These are phyloP conservation scores for Acacia concinna DNA, from an alignment of 331 rosid species.

Conservation along the genomic window DNA sequence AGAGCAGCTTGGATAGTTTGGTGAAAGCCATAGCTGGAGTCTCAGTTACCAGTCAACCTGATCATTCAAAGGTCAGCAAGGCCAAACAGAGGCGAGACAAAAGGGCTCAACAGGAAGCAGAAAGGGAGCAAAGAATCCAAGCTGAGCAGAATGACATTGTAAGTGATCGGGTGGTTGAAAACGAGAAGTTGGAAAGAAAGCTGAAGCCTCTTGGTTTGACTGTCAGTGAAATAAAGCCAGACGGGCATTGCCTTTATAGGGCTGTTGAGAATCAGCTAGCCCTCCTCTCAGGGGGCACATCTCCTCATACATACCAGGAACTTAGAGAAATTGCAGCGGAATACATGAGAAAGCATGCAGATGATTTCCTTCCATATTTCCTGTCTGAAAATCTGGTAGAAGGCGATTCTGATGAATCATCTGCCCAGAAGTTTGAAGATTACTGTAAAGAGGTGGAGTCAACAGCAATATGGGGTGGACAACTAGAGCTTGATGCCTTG, in stretches of 20 bases:
- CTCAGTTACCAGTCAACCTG: slow-evolving; percentile 63
- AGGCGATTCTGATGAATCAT: slow-evolving; percentile 52
- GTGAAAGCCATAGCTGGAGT: slow-evolving; percentile 93
- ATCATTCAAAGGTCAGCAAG: slow-evolving; percentile 64
- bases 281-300: slow-evolving; percentile 52
- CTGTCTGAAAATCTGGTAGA: slow-evolving; percentile 62
- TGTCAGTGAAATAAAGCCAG: slow-evolving; percentile 83
- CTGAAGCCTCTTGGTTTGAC: slow-evolving; percentile 83
- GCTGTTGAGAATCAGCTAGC: slow-evolving; percentile 84
- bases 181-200: slow-evolving; percentile 72
- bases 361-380: slow-evolving; percentile 77
- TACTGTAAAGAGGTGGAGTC: slow-evolving; percentile 88
- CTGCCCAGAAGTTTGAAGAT: slow-evolving; percentile 61
- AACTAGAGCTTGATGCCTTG: slow-evolving; percentile 91
- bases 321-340: slow-evolving; percentile 81
- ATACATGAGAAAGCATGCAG: slow-evolving; percentile 68
- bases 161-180: slow-evolving; percentile 75
- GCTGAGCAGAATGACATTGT: slow-evolving; percentile 74
- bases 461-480: slow-evolving; percentile 97
- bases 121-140: slow-evolving; percentile 84
- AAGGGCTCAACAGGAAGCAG: slow-evolving; percentile 86
- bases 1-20: slow-evolving; percentile 65
- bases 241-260: slow-evolving; percentile 95
- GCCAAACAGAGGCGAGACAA: slow-evolving; percentile 67
- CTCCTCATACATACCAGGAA: slow-evolving; percentile 74